Base-by-base conservation (phyloP, 805 yeast species). In the Lipomyces yamadae region DNA sequence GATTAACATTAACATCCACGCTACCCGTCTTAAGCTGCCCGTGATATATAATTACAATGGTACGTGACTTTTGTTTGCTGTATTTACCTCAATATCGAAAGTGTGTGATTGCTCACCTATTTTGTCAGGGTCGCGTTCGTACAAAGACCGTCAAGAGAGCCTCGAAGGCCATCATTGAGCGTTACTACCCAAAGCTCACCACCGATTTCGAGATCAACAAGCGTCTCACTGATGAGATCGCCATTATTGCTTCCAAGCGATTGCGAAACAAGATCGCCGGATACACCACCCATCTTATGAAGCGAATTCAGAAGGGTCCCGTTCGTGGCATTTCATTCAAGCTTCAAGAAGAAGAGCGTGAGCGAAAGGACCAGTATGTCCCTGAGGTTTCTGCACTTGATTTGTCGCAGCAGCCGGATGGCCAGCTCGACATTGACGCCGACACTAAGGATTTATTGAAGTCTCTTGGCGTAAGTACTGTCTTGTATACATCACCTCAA, bases 221-320 rank as follows among this genome's bases (percentile, higher is more conserved):
- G 90, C 94, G 99, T 88, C 89, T 96, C 82, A 90, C 97, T 79
- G 90, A 92, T 80, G 97, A 96, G 85, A 93, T 95, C 79, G 99
- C 99, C 77, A 93, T 91, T 83, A 96, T 95, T 82, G 98, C 94
- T 84, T 92, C 99, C 80, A 95, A 95, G 90, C 92, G 99, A 86
- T 90, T 95, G 84, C 95, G 99, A 88, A 95, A 95, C 95, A 95
- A 95, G 92, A 96, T 95, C 80, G 99, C 99, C 83, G 99, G 99
- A 84, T 95, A 94, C 97, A 95, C 99, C 85, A 95, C 99, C 81
- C 99, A 95, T 85, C 89, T 95, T 84, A 96, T 95, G 99, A 95
- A 92, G 89, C 93, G 99, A 88, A 95, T 95, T 82, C 98, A 96
- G 86, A 95, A 94, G 89, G 99, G 99, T 83, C 99, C 99, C 87